Evolutionary conservation across 257 asterid genomes (phyloP), one percentile per base, ranked within the genome.

Genomic region (Misopates orontium): DNA sequence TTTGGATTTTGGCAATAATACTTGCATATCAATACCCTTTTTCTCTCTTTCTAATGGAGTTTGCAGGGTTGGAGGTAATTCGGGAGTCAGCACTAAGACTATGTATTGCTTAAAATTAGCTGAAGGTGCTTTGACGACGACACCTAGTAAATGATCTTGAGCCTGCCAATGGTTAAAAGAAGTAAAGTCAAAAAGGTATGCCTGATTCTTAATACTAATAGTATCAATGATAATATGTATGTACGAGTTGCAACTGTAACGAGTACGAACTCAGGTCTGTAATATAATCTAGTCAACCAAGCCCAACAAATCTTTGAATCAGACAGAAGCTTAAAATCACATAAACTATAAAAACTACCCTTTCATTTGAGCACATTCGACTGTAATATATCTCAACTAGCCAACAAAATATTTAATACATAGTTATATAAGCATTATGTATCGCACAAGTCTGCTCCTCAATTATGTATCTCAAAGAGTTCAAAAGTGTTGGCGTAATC

Each of bases 141-240:
- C 99, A 10, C 96, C 99, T 31, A 90, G 91, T 69, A 90, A 82
- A 84, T 90, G 96, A 80, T 90, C 96, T 79, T 86, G 89, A 64
- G 71, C 95, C 99, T 93, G 95, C 75, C 81, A 76, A 32, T 68
- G 16, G 74, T 18, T 32, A 68, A 17, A 72, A 40, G 50, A 73
- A n/a, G 16, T 47, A 48, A 71, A 65, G 21, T 18, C 12, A 13
- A 47, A 52, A n/a, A 32, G 6, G 12, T 55, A 47, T 73, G 64
- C 56, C 47, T 22, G 23, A 15, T 60, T 60, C 63, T 19, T 48
- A 44, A 40, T 53, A 16, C 39, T 44, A 42, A 60, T 39, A 62
- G 45, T n/a, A n/a, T 58, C 56, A 66, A 63, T 64, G 48, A 14
- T 52, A 79, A 60, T 18, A 21, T 23, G 56, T 36, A 74, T 40